These are phyloP conservation scores for Gastrodia elata DNA, from an alignment of 106 monocot genomes.

Conservation along the genomic window DNA sequence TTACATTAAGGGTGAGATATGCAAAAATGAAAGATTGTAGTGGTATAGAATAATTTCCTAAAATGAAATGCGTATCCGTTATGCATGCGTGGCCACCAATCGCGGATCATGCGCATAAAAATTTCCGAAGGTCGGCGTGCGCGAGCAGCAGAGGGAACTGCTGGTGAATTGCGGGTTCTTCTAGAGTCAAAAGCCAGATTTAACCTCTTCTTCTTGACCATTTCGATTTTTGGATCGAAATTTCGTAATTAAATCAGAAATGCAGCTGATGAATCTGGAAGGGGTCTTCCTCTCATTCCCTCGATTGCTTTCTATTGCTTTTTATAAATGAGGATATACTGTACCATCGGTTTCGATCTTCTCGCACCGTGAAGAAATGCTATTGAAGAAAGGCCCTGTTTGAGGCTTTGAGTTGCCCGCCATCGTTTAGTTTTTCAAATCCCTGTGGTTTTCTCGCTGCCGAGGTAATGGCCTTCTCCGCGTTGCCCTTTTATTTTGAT, in stretches of 20 bases:
- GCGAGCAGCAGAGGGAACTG: too few species aligned
- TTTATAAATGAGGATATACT: neutral
- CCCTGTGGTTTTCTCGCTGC: neutral
- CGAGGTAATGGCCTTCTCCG: neutral
- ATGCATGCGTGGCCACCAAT: too few species aligned
- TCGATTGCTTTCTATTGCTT: too few species aligned
- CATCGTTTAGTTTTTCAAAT: neutral
- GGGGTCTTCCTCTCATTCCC: neutral
- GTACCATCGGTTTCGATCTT: neutral
- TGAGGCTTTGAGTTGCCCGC: neutral
- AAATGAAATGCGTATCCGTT: too few species aligned
- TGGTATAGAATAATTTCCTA: too few species aligned
- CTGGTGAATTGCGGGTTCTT: too few species aligned
- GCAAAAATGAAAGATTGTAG: too few species aligned
- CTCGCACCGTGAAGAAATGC: neutral
- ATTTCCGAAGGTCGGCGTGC: too few species aligned
- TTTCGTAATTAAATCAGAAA: neutral
- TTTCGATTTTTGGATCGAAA: neutral
- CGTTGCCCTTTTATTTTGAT: neutral
- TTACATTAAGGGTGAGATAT: too few species aligned
- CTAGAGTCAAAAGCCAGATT: neutral
- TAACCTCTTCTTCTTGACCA: neutral
- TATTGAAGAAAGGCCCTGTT: neutral
- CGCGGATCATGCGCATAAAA: too few species aligned
- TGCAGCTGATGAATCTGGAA: neutral